Evolutionary conservation across 2,329 filamentous ascomycete species (phyloP).

Genomic region (Raffaelea albimanens): DNA sequence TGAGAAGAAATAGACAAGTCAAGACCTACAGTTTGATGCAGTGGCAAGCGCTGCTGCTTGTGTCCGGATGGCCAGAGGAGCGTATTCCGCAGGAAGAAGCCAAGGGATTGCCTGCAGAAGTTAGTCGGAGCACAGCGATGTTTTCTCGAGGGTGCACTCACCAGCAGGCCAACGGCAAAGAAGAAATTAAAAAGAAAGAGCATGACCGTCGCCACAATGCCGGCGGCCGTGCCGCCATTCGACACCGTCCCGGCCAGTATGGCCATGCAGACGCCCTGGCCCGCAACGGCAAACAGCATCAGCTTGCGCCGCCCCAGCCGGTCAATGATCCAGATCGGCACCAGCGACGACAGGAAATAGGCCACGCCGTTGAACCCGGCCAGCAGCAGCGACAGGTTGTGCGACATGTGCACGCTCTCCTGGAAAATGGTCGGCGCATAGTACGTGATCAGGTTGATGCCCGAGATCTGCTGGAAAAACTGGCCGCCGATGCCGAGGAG

Average conservation of each 20-base stretch:
- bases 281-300: constrained; percentile 56
- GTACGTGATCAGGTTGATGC: constrained; percentile 17
- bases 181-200: constrained; percentile 32
- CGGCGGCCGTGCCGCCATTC: constrained; percentile 28
- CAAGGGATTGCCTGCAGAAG: constrained; percentile 27
- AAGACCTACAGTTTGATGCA: constrained; percentile 2
- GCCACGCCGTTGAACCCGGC: constrained; percentile 5
- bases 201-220: constrained; percentile 55
- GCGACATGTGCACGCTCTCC: constrained; percentile 5
- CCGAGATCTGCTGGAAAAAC: constrained; percentile 25
- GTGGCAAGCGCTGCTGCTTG: constrained; percentile 11
- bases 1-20: background rate
- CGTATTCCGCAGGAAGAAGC: constrained; percentile 28
- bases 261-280: constrained; percentile 63
- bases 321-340: constrained; percentile 35
- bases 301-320: constrained; percentile 61
- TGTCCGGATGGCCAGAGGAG: constrained; percentile 3
- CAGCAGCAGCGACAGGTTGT: constrained; percentile 5
- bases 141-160: too few species aligned
- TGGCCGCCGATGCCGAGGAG: constrained; percentile 2
- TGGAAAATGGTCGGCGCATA: constrained; percentile 7
- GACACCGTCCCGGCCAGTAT: constrained; percentile 36
- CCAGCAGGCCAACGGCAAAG: constrained; percentile 21
- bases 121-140: too few species aligned
- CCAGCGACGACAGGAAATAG: constrained; percentile 7